phyloP scores from a whole-genome alignment of 176 grass and related monocot species.

The Cenchrus purpureus region DNA sequence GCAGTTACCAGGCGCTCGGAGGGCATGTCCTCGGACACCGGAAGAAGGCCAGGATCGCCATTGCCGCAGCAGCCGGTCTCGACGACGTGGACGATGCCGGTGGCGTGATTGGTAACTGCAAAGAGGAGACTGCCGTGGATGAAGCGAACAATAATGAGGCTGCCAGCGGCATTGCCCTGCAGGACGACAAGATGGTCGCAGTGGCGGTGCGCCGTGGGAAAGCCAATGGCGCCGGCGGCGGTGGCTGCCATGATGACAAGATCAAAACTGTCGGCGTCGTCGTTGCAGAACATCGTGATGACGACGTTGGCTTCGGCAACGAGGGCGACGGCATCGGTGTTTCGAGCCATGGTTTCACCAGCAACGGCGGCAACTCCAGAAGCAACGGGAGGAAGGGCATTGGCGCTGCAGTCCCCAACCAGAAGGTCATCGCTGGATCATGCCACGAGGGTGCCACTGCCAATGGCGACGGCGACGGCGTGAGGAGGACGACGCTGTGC shows the following conservation, averaged over 20 bases:
- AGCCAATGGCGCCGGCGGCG: neutral
- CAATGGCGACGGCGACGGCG: neutral
- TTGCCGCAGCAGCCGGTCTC: neutral
- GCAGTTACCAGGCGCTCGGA: slow-evolving; percentile 21
- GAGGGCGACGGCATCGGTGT: neutral
- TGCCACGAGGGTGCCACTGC: neutral
- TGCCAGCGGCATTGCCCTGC: neutral
- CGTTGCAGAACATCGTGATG: neutral
- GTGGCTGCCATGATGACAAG: neutral
- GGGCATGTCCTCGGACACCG: slow-evolving; percentile 44
- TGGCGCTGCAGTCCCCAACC: neutral
- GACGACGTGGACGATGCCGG: neutral
- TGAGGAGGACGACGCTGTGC: neutral
- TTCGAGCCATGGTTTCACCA: neutral
- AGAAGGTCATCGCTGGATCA: neutral
- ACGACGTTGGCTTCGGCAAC: neutral
- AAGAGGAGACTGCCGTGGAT: neutral
- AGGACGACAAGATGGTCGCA: too few relatives aligned
- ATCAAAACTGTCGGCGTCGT: neutral
- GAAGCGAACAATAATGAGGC: neutral
- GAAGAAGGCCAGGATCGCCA: slow-evolving; percentile 38
- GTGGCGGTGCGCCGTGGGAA: neutral
- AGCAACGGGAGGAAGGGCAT: neutral
- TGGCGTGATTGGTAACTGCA: neutral
- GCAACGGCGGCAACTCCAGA: neutral